These are phyloP conservation scores for Penicillium sumatraense DNA, from an alignment of 2,329 filamentous ascomycete species.

Conservation along the genomic window DNA sequence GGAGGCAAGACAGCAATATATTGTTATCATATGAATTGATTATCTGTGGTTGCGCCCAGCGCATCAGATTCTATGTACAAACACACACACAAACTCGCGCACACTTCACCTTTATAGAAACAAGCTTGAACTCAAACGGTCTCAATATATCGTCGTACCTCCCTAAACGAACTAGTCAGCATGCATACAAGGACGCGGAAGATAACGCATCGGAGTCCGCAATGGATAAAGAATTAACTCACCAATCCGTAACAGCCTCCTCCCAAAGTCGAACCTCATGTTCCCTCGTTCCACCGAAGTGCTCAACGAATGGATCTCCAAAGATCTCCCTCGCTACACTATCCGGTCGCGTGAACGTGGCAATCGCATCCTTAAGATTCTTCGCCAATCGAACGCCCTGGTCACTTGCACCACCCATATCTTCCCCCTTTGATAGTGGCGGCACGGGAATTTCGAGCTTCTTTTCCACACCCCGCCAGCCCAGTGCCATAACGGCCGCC, in stretches of 20 bases:
- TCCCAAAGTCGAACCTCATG: conserved; percentile 92
- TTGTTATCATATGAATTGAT: not conserved
- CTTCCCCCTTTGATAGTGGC: conserved; percentile 82
- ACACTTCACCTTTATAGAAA: too few relatives aligned
- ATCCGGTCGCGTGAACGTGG: conserved; percentile 72
- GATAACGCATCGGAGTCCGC: not conserved
- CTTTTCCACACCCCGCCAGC: conserved; percentile 91
- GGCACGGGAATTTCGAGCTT: conserved; percentile 82
- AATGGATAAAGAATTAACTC: conserved; percentile 47
- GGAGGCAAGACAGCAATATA: too few relatives aligned
- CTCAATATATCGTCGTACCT: conserved; percentile 78
- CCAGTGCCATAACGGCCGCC: conserved; percentile 81
- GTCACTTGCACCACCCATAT: conserved; percentile 74
- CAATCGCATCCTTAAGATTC: conserved; percentile 81
- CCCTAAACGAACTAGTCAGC: conserved; percentile 55
- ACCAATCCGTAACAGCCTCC: conserved; percentile 97
- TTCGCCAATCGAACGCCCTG: conserved; percentile 79
- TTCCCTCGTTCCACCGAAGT: conserved; percentile 88
- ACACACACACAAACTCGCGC: too few relatives aligned
- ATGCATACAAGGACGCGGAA: not conserved
- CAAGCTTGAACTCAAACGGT: conserved; percentile 62
- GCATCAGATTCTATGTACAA: not conserved
- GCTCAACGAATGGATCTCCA: conserved; percentile 93
- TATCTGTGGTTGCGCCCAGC: conserved; percentile 1
- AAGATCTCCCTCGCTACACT: conserved; percentile 94